These are phyloP conservation scores for Boletus fagicola DNA, from an alignment of 768 basidiomycete genomes.

Conservation along the genomic window DNA sequence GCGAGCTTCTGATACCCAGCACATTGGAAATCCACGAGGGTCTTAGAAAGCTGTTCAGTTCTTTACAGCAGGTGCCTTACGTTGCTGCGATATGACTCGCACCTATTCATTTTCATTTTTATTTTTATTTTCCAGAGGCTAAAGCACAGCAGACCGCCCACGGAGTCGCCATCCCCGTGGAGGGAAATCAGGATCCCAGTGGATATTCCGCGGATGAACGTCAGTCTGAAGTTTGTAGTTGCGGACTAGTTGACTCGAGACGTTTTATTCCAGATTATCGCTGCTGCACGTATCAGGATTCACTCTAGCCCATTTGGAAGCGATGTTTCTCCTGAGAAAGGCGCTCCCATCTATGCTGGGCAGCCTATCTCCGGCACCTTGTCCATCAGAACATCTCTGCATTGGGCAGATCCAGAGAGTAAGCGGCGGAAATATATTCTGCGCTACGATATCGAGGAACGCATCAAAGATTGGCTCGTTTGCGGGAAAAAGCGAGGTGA, in stretches of 20 bases:
- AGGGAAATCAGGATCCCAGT: conserved; percentile 78
- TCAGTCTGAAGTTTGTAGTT: conserved; percentile 36
- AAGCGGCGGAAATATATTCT: conserved; percentile 50
- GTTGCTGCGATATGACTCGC: conserved; percentile 20
- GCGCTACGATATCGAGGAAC: conserved; percentile 80
- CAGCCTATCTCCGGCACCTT: conserved; percentile 76
- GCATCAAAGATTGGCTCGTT: conserved; percentile 83
- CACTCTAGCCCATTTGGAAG: conserved; percentile 44
- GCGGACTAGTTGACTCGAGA: conserved; percentile 5
- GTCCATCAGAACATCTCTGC: conserved; percentile 68
- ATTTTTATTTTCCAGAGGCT: conserved; percentile 31
- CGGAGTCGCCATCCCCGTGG: conserved; percentile 49
- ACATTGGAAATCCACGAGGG: conserved; percentile 31
- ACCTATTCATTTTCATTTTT: conserved; percentile 29
- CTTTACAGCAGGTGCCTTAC: conserved; percentile 34
- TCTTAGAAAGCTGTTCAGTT: conserved; percentile 23
- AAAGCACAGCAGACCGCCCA: conserved; percentile 40
- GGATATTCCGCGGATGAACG: conserved; percentile 80
- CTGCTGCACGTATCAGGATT: conserved; percentile 53
- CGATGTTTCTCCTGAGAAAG: conserved; percentile 26
- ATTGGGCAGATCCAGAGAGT: conserved; percentile 60
- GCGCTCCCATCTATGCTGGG: conserved; percentile 70
- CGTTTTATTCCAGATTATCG: conserved; percentile 53
- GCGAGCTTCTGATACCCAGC: conserved; percentile 60
- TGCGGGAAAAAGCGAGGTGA: conserved; percentile 87